These are phyloP conservation scores for Xanthoparmelia taractica DNA, from an alignment of 495 filamentous ascomycete genomes.

Conservation along the genomic window DNA sequence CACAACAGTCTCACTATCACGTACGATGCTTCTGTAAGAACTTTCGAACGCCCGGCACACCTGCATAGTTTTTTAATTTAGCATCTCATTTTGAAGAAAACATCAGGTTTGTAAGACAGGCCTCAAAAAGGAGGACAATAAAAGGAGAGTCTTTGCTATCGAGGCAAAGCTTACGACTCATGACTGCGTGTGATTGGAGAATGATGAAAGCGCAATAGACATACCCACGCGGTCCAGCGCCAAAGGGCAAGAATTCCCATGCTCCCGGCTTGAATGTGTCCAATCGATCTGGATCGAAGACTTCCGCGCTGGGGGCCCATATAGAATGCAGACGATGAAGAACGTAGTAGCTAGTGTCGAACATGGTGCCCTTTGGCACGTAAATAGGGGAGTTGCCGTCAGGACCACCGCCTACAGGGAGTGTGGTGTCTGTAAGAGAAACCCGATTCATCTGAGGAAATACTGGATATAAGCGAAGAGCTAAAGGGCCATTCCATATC, in stretches of 20 bases:
- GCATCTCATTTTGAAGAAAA: too few species aligned
- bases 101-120: too few species aligned
- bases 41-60: neutral
- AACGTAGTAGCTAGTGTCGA: slow-evolving; percentile 37
- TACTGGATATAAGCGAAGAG: slow-evolving; percentile 5
- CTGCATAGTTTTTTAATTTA: neutral
- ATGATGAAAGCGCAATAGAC: too few species aligned
- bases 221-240: slow-evolving; percentile 23
- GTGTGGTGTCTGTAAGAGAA: slow-evolving; percentile 35
- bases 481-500: neutral
- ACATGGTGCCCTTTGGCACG: slow-evolving; percentile 14
- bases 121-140: too few species aligned
- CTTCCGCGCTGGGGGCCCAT: slow-evolving; percentile 22
- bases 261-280: neutral
- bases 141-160: neutral
- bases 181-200: too few species aligned
- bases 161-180: neutral
- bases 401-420: slow-evolving; percentile 44
- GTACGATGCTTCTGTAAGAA: slow-evolving; percentile 2
- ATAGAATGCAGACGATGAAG: slow-evolving; percentile 34
- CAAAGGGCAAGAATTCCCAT: slow-evolving; percentile 26
- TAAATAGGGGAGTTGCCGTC: slow-evolving; percentile 26
- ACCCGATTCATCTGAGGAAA: slow-evolving; percentile 32
- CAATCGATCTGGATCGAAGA: neutral
- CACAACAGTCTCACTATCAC: neutral